Conservation (phyloP, 106 monocot species). For the Apostasia ramifera region DNA sequence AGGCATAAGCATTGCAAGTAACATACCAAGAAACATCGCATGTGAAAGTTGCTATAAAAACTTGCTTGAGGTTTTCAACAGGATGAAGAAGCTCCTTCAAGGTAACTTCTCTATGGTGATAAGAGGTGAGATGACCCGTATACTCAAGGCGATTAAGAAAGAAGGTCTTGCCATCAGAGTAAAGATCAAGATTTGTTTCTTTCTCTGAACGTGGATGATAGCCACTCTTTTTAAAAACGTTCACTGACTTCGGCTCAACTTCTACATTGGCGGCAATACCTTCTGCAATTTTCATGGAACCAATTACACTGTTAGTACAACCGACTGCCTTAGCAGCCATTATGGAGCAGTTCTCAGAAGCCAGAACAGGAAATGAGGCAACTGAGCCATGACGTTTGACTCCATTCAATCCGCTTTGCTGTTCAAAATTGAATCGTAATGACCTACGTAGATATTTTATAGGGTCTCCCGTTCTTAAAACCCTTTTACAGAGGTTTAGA, state of each 20-base stretch:
- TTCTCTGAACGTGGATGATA: background rate
- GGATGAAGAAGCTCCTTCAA: slow-evolving; percentile 79
- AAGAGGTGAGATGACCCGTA: slow-evolving; percentile 10
- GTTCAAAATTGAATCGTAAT: background rate
- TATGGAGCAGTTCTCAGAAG: background rate
- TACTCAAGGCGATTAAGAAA: slow-evolving; percentile 50
- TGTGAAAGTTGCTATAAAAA: slow-evolving; percentile 82
- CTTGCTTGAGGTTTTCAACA: slow-evolving; percentile 37
- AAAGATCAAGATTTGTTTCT: background rate
- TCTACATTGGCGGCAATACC: no score
- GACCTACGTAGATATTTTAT: slow-evolving; percentile 25
- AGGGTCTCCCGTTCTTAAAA: slow-evolving; percentile 45
- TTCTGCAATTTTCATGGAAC: no score
- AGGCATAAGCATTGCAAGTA: background rate
- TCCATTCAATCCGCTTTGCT: background rate
- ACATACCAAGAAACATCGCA: slow-evolving; percentile 69
- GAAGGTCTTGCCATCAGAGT: slow-evolving; percentile 57
- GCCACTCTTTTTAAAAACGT: background rate
- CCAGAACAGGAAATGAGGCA: background rate
- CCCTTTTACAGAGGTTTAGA: slow-evolving; percentile 27
- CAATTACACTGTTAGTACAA: no score
- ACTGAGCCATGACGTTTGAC: background rate
- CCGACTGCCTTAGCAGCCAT: no score
- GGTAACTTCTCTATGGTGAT: slow-evolving; percentile 22
- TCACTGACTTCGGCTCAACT: no score